Evolutionary conservation across 306 rosid genomes (phyloP).

Genomic region (Alnus glutinosa): DNA sequence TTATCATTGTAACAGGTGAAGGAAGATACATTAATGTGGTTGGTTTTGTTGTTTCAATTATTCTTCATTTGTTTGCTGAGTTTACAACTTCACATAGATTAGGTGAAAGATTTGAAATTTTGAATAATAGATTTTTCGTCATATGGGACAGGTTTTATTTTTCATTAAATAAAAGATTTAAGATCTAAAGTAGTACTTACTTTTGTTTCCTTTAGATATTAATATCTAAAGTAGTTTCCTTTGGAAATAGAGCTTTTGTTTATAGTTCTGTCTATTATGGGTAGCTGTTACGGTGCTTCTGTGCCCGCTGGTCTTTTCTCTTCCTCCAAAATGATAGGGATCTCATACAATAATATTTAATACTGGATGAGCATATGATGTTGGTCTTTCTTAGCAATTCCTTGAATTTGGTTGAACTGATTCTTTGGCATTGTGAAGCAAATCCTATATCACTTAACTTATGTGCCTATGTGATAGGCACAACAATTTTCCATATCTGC

Average conservation of each 20-base stretch:
- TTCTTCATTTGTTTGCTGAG: neutral
- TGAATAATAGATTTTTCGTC: neutral
- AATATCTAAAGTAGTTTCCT: neutral
- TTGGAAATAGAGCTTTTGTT: neutral
- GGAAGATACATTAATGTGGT: neutral
- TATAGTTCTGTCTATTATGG: neutral
- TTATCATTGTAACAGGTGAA: neutral
- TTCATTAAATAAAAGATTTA: neutral
- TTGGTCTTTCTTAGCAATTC: neutral
- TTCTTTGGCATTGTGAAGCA: neutral
- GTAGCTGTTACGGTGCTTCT: neutral
- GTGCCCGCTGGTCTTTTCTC: neutral
- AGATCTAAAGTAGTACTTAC: neutral
- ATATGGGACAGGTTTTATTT: neutral
- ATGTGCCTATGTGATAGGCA: neutral
- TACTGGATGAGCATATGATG: neutral
- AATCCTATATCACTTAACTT: neutral
- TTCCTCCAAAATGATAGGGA: neutral
- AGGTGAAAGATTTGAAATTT: neutral
- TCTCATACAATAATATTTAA: neutral
- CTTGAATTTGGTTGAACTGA: neutral
- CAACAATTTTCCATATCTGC: neutral
- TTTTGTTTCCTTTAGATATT: neutral
- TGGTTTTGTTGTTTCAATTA: neutral
- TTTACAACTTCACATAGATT: neutral